Conservation (phyloP, 306 rosid species). For the Acmispon strigosus region DNA sequence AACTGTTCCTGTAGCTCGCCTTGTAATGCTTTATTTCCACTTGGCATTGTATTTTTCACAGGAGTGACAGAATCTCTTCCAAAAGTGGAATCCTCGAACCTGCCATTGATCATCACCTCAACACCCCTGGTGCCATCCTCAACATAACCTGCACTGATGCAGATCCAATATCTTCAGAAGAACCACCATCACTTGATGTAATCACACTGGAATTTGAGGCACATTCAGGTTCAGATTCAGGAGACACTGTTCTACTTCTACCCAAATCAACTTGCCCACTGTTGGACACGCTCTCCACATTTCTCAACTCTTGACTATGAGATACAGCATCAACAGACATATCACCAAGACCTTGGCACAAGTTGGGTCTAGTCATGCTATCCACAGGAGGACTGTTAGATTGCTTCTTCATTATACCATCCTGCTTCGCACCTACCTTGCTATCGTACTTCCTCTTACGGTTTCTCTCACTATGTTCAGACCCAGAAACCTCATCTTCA, state of each 20-base stretch:
- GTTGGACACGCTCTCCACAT: constrained; percentile 18
- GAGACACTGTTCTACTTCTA: constrained; percentile 26
- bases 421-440: constrained; percentile 17
- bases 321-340: constrained; percentile 7
- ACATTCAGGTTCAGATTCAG: constrained; percentile 39
- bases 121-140: constrained; percentile 31
- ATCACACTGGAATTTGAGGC: constrained; percentile 54
- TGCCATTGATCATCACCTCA: constrained; percentile 30
- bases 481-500: constrained; percentile 12
- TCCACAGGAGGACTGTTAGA: constrained; percentile 26
- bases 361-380: constrained; percentile 7
- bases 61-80: constrained; percentile 28
- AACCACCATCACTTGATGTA: constrained; percentile 54
- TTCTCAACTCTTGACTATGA: constrained; percentile 21
- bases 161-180: constrained; percentile 50
- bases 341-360: neutral
- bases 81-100: constrained; percentile 17
- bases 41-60: constrained; percentile 14
- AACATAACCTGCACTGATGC: constrained; percentile 22
- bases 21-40: constrained; percentile 26
- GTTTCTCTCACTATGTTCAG: constrained; percentile 22
- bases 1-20: constrained; percentile 28
- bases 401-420: constrained; percentile 21
- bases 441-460: constrained; percentile 36
- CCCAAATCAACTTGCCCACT: constrained; percentile 31